These are phyloP conservation scores for Rhodotorula paludigena DNA, from an alignment of 768 basidiomycete species.

Conservation along the genomic window DNA sequence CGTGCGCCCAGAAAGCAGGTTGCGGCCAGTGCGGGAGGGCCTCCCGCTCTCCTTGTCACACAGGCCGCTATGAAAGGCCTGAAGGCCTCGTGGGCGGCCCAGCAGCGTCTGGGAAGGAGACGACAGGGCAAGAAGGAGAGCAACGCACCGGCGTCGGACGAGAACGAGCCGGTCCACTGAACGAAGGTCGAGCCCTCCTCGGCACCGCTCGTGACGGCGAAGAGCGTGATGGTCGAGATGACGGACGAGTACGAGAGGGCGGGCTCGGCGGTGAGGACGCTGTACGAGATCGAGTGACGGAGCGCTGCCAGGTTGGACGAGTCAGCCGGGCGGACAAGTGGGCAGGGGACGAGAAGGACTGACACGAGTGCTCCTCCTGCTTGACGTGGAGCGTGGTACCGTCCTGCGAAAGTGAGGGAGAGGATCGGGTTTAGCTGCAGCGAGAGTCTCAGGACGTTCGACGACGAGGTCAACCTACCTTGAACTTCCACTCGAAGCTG, in stretches of 20 bases:
- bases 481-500: constrained; percentile 39
- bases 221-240: constrained; percentile 44
- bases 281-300: constrained; percentile 44
- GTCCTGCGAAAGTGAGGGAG: constrained; percentile 23
- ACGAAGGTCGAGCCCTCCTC: constrained; percentile 42
- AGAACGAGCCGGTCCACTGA: constrained; percentile 42
- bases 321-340: not conserved
- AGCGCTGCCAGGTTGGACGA: constrained; percentile 13
- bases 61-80: too few species aligned
- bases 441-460: not conserved
- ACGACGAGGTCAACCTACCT: constrained; percentile 17
- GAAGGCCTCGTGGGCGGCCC: too few species aligned
- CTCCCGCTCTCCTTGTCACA: too few species aligned
- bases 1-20: too few species aligned
- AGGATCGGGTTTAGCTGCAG: not conserved
- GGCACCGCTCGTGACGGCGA: constrained; percentile 43
- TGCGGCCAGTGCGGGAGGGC: too few species aligned
- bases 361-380: constrained; percentile 44
- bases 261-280: constrained; percentile 42
- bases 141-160: constrained; percentile 39
- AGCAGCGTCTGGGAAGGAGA: not conserved
- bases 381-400: constrained; percentile 43
- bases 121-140: not conserved
- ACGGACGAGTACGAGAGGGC: constrained; percentile 45
- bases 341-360: not conserved